phyloP scores from a whole-genome alignment of 352 stramenopile genomes.

The Globisporangium perplexum region DNA sequence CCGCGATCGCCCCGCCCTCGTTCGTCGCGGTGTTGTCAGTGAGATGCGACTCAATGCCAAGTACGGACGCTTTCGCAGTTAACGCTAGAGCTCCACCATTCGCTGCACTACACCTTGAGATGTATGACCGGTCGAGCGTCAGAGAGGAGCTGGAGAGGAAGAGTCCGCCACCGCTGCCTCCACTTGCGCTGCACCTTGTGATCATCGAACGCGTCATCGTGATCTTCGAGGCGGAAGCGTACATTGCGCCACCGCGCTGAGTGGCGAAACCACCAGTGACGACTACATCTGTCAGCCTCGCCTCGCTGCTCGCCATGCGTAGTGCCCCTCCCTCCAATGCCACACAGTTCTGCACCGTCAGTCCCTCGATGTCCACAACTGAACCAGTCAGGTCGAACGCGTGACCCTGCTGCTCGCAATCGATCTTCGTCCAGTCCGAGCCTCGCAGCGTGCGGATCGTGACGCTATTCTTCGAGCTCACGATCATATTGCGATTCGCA shows the following conservation, averaged over 20 bases:
- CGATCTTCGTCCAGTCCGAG: constrained; percentile 36
- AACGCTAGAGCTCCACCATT: constrained; percentile 10
- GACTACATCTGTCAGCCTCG: constrained; percentile 19
- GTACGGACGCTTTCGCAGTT: background rate
- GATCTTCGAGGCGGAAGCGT: constrained; percentile 15
- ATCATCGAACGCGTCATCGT: constrained; percentile 19
- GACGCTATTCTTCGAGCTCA: constrained; percentile 12
- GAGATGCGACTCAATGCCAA: constrained; percentile 7
- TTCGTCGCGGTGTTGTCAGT: constrained; percentile 8
- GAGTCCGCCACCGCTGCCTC: constrained; percentile 19
- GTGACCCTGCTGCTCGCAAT: constrained; percentile 22
- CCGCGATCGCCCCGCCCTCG: constrained; percentile 6
- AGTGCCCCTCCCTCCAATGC: constrained; percentile 19
- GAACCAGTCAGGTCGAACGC: constrained; percentile 9
- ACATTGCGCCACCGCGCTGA: constrained; percentile 24
- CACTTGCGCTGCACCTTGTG: constrained; percentile 14
- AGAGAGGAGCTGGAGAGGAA: constrained; percentile 13
- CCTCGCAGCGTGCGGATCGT: constrained; percentile 41
- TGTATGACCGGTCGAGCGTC: constrained; percentile 4
- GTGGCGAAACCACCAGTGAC: constrained; percentile 15
- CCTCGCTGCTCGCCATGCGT: constrained; percentile 10
- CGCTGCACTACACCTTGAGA: constrained; percentile 3
- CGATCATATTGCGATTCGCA: constrained; percentile 26
- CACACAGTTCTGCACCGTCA: constrained; percentile 35
- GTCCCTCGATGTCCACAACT: constrained; percentile 22